A percentile compares a stretch with the other conserved stretches of the same genome.
Evolutionary conservation across 1,284 basidiomycete genomes (phyloP).

Genomic region (Earliella scabrosa): DNA sequence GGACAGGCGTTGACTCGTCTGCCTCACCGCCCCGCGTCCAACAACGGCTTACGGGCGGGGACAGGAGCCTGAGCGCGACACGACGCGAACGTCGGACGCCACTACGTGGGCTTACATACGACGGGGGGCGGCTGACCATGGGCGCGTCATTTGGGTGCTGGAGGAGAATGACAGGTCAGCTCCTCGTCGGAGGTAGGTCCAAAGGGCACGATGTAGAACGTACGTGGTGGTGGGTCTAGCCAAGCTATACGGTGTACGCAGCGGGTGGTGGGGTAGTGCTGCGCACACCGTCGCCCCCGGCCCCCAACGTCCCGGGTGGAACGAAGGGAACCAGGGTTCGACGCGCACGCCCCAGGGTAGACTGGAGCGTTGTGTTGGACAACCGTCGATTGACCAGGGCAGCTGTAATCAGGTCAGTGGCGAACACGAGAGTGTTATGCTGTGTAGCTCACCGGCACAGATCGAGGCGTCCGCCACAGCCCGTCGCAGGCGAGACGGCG

Average conservation of each 20-base stretch:
- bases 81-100: conserved; percentile 14
- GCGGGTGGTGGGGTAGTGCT: not conserved
- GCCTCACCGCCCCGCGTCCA: not conserved
- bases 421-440: too few species aligned
- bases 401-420: too few species aligned
- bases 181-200: too few species aligned
- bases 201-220: not conserved
- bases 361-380: too few species aligned
- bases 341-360: too few species aligned
- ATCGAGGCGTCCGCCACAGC: not conserved
- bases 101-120: conserved; percentile 3
- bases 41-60: not conserved
- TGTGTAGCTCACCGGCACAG: not conserved
- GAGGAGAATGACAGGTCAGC: not conserved
- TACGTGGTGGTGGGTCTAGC: not conserved
- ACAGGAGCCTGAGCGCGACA: conserved; percentile 4
- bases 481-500: not conserved
- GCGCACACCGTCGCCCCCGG: not conserved
- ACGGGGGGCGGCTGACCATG: conserved; percentile 1
- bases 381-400: too few species aligned
- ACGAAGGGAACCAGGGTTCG: too few species aligned
- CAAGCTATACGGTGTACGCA: not conserved
- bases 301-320: too few species aligned
- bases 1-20: conserved; percentile 10
- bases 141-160: not conserved